These are phyloP conservation scores for Bolboschoenoplectus hybrid DNA, from an alignment of 202 grass and related monocot genomes.

Conservation along the genomic window DNA sequence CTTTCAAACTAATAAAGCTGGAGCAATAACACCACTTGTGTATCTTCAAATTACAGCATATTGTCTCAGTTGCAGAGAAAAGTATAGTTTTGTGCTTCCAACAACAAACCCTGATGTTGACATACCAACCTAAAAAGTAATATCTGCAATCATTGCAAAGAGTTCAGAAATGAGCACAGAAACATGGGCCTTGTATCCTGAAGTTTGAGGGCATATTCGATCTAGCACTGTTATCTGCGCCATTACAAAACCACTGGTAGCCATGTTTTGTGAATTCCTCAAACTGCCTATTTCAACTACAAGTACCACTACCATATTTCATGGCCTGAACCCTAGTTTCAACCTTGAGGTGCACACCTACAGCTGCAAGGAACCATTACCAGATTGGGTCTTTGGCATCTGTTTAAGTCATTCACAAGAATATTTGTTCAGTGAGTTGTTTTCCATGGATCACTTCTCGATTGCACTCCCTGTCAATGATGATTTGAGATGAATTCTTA, in stretches of 20 bases:
- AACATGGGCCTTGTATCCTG: neutral
- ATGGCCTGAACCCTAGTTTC: constrained; percentile 6
- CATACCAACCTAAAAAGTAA: neutral
- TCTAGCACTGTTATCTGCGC: neutral
- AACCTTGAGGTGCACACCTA: neutral
- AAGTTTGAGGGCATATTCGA: neutral
- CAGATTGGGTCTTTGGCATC: neutral
- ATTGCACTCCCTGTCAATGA: neutral
- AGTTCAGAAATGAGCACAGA: neutral
- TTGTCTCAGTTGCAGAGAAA: neutral
- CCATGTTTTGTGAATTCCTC: neutral
- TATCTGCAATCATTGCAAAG: neutral
- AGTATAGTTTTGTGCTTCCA: neutral
- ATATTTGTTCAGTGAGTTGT: neutral
- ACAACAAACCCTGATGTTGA: neutral
- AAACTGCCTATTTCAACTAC: neutral
- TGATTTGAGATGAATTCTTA: neutral
- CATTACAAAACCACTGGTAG: neutral
- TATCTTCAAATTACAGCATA: neutral
- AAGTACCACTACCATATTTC: neutral
- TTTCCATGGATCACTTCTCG: neutral
- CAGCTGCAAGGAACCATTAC: neutral
- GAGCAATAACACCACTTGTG: neutral
- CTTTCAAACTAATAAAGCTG: neutral
- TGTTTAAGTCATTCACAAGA: neutral